A percentile compares a stretch with the other conserved stretches of the same genome.
phyloP scores from a whole-genome alignment of 257 asterid genomes.

The Solanum pimpinellifolium region DNA sequence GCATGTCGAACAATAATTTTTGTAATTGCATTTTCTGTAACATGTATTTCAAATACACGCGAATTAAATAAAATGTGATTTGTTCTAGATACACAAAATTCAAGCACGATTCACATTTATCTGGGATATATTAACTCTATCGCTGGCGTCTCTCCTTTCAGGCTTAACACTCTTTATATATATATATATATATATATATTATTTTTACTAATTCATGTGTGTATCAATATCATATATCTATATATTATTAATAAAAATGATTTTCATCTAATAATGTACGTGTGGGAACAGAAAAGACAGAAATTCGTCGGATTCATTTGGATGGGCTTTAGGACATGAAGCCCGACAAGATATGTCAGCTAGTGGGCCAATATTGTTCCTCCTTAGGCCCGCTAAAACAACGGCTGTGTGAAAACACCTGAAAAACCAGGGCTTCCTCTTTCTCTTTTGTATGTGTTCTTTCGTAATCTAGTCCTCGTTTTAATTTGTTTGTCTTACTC shows the following conservation, averaged over 20 bases:
- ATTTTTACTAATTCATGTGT: neutral
- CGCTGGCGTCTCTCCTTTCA: neutral
- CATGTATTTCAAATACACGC: too few relatives aligned
- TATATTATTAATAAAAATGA: too few relatives aligned
- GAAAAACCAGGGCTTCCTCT: conserved; percentile 6
- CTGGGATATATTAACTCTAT: neutral
- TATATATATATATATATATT: too few relatives aligned
- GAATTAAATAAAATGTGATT: too few relatives aligned
- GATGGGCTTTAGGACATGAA: neutral
- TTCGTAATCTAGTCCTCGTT: too few relatives aligned
- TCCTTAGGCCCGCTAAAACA: neutral
- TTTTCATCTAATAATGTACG: neutral
- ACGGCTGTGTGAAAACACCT: conserved; percentile 7
- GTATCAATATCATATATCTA: neutral
- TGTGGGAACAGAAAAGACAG: conserved; percentile 1
- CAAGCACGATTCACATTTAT: too few relatives aligned
- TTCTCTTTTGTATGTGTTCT: neutral
- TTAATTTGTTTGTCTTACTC: too few relatives aligned
- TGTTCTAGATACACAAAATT: too few relatives aligned
- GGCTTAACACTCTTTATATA: too few relatives aligned
- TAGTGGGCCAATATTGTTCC: neutral
- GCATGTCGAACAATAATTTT: neutral
- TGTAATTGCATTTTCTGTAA: neutral
- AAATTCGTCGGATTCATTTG: conserved; percentile 7
- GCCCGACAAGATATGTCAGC: neutral